phyloP scores from a whole-genome alignment of 2,329 filamentous ascomycete genomes.

The Nemania abortiva region DNA sequence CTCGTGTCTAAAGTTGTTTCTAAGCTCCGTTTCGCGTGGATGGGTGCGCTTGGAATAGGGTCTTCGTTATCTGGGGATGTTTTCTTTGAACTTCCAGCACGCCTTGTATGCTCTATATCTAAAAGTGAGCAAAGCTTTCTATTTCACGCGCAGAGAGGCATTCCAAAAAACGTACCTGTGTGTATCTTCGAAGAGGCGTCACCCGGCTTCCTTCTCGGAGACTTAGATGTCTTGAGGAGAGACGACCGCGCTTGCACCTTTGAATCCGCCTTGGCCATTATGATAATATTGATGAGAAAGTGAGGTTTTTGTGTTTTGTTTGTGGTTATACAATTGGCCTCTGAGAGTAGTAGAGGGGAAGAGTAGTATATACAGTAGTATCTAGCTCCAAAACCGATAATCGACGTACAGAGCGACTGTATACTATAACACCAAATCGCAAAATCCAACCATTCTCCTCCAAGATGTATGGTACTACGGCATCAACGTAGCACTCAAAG shows the following conservation, averaged over 20 bases:
- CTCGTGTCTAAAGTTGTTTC: not conserved
- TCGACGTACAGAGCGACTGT: not conserved
- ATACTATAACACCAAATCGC: too few relatives aligned
- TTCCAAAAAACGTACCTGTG: not conserved
- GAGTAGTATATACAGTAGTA: not conserved
- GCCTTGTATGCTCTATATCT: not conserved
- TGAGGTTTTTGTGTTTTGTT: not conserved
- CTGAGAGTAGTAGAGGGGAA: not conserved
- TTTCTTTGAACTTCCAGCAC: not conserved
- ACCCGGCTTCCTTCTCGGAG: not conserved
- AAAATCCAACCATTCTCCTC: not conserved
- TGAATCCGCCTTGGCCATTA: not conserved
- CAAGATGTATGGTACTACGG: not conserved
- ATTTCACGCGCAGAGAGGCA: not conserved
- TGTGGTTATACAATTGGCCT: not conserved
- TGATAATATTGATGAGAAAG: not conserved
- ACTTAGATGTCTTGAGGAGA: not conserved
- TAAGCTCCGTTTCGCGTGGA: not conserved
- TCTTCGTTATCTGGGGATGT: not conserved
- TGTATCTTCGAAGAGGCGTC: not conserved
- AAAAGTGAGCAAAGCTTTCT: not conserved
- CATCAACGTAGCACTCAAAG: not conserved
- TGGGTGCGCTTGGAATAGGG: not conserved
- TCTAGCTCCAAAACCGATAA: not conserved
- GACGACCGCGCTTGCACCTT: not conserved